Evolutionary conservation across 2,329 filamentous ascomycete genomes (phyloP), one percentile per base, ranked within the genome.

Genomic region (Penicillium brasilianum): DNA sequence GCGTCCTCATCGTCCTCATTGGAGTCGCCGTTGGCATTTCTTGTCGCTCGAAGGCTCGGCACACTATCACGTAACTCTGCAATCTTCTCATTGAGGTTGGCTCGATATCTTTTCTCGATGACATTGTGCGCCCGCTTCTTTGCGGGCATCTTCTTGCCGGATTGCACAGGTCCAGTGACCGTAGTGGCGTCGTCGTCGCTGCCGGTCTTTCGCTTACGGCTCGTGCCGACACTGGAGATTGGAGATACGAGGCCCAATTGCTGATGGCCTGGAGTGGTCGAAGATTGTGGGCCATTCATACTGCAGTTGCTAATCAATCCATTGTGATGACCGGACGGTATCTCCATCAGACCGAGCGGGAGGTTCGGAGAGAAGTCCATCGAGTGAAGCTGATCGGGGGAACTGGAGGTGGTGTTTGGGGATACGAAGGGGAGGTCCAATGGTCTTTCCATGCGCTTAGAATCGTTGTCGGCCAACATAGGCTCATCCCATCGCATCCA

Each of bases 81-180:
- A 70, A 98, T 98, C 81, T 98, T 98, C 74, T 97, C 94, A 73
- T 98, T 98, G 59, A 98, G 84, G 72, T 98, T 98, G 57, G 92
- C 97, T 70, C 94, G 89, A 77, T 98, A 98, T 67, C 94, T 84
- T 83, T 97, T 98, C 80, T 98, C 94, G 65, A 98, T 97, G 85
- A 98, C 95, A 77, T 97, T 98, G 79, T 98, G 94, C 2, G 94
- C 93, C 34, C 93, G 96, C 84, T 97, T 97, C 83, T 97, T 97
- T 72, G 82, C 70, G 84, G 88, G 69, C 82, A 85, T 67, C 84
- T 87, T 82, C 13, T 89, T 78, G 41, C 71, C 69, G 2, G 69
- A 66, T 58, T 69, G 71, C 3, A 70, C 60, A 25, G 70, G 57
- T 10, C 64, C 66, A 44, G 77, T 76, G 71, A 71, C 64, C 1